Base-by-base conservation (phyloP, 208 protist species). In the Naegleria fowleri region DNA sequence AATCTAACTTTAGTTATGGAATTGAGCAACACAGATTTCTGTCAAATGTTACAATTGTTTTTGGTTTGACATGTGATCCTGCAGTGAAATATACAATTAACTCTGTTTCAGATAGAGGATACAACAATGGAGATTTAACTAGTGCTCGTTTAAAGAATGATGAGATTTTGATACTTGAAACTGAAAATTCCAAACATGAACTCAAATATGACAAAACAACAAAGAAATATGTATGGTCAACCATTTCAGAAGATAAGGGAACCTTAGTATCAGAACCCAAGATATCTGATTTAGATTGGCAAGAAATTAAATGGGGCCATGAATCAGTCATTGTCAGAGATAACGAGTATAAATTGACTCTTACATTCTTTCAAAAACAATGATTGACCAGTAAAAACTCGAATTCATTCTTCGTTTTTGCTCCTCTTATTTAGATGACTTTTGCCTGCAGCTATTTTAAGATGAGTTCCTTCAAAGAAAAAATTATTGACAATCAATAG, bases 31-130 rank as follows among this genome's bases (percentile, higher is more conserved):
- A 88, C 5, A 25, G 85, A 58, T 88, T 88, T 36, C 38, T 88
- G 33, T 58, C 85, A 11, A 88, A 88, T 88, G 85, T 88, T 88
- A 88, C 41, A 38, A 58, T 88, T 39, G 85, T 88, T 29, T 88
- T 88, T 39, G 33, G 40, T 38, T 88, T 88, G 16, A 9, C 22
- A 29, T 13, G 33, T 38, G 85, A 88, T 58, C 85, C 85, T 58
- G 19, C 29, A 19, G 22, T 88, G 19, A 88, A 88, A 58, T 88
- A 88, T 58, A 88, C 22, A 43, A 36, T 88, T 25, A 88, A 88
- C 22, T 88, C 85, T 38, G 85, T 88, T 36, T 19, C 85, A 1
- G 85, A 88, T 58, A 88, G 40, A 58, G 85, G 85, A n/a, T 88
- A 22, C 5, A 36, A 38, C 19, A n/a, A 58, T 38, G 25, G 55